Evolutionary conservation across 495 filamentous ascomycete genomes (phyloP), one percentile per base, ranked within the genome.

Genomic region (Ramalina intermedia): DNA sequence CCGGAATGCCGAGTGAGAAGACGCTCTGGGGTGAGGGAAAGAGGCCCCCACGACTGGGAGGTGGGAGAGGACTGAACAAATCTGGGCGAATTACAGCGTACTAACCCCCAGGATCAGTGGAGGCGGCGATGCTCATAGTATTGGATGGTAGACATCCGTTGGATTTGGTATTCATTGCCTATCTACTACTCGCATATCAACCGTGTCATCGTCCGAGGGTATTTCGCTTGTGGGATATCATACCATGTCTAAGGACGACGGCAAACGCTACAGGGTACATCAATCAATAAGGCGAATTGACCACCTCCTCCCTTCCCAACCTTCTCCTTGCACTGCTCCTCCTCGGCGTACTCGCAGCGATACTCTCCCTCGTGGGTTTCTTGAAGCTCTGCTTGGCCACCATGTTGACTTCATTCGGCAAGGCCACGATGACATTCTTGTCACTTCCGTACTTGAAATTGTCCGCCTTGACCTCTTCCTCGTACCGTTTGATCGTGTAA

Each of bases 391-490:
- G 73, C 65, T 86, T 87, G 39, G 79, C 81, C 21, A 96, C 85
- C 89, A 96, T 96, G 63, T 96, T 90, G 53, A 98, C 90, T 66
- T 95, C 89, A 61, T 98, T 94, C 4, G 93, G 88, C 52, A 96
- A 68, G 1, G 91, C 91, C 18, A 98, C 89, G 59, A 98, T 95
- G 53, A 98, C 85, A 56, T 95, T 95, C 75, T 94, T 94, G 61
- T 98, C 91, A 12, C 80, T 85, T 27, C 89, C 89, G 57, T 89
- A 98, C 55, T 87, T 85, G 81, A 98, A 98, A 62, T 98, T 93
- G 61, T 98, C 93, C n/a, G 91, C 91, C 71, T 88, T 94, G 56
- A 98, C 86, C 46, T 91, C 84, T 63, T 98, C 91, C 4, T 73
- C 74, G 60, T 98, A 98, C 4, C 91, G 82, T 70, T 96, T 96